phyloP scores from a whole-genome alignment of 331 rosid species.

The Prunus yedoensis region DNA sequence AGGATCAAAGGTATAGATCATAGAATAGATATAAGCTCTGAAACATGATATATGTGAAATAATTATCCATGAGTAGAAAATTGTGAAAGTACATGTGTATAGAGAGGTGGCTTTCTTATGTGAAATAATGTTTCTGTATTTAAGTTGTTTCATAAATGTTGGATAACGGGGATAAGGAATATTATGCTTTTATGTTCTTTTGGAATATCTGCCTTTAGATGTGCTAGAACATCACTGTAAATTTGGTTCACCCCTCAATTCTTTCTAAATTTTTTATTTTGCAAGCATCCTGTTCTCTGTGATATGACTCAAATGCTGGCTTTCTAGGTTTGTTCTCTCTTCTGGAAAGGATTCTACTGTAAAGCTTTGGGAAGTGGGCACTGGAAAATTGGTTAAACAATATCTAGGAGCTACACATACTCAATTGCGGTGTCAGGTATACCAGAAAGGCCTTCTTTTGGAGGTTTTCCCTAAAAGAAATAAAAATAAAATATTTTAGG shows the following conservation, averaged over 20 bases:
- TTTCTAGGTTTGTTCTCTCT: slow-evolving; percentile 77
- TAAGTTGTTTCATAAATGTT: slow-evolving; percentile 5
- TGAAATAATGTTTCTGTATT: neutral
- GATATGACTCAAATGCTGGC: slow-evolving; percentile 22
- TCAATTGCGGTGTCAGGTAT: slow-evolving; percentile 79
- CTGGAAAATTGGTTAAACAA: slow-evolving; percentile 84
- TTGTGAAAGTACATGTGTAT: neutral
- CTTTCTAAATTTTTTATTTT: neutral
- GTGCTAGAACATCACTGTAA: neutral
- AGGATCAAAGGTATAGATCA: slow-evolving; percentile 65
- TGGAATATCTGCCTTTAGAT: neutral
- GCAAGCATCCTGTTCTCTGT: slow-evolving; percentile 10
- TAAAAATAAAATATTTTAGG: neutral
- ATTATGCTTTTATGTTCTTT: neutral
- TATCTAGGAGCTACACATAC: slow-evolving; percentile 78
- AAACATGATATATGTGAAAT: neutral
- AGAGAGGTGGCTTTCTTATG: neutral
- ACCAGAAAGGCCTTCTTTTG: neutral
- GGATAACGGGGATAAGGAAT: neutral
- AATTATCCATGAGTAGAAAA: neutral
- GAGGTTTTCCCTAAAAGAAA: neutral
- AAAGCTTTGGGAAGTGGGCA: slow-evolving; percentile 86
- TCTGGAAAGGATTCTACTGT: slow-evolving; percentile 88
- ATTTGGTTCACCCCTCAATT: neutral
- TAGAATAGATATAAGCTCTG: neutral